These are phyloP conservation scores for Oenanthe javanica DNA, from an alignment of 140 eudicot genomes.

Conservation along the genomic window DNA sequence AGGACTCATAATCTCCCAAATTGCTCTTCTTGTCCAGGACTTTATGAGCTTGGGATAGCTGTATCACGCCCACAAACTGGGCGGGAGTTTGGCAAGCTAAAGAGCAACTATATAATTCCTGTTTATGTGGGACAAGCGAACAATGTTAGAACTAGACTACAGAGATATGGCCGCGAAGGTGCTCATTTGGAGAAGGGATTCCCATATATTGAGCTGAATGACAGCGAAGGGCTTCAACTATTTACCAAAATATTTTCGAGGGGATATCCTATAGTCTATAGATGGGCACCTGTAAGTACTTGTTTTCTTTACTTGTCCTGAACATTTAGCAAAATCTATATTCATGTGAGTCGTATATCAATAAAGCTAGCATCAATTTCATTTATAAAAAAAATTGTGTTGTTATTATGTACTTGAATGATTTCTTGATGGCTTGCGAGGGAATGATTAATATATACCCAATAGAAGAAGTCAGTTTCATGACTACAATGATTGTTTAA, in stretches of 20 bases:
- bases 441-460: not conserved
- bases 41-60: conserved; percentile 76
- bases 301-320: conserved; percentile 14
- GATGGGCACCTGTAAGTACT: conserved; percentile 91
- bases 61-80: conserved; percentile 25
- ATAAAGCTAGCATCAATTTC: not conserved
- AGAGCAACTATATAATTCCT: conserved; percentile 36
- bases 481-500: not conserved
- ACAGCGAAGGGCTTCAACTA: conserved; percentile 33
- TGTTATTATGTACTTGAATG: not conserved
- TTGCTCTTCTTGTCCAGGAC: conserved; percentile 62
- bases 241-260: conserved; percentile 50
- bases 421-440: not conserved
- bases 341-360: not conserved
- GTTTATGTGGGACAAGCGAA: conserved; percentile 90
- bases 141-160: conserved; percentile 68
- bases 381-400: not conserved
- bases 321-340: conserved; percentile 17
- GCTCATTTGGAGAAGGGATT: conserved; percentile 65
- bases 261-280: conserved; percentile 59
- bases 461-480: not conserved
- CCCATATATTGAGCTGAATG: conserved; percentile 28
- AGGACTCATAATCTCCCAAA: conserved; percentile 69
- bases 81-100: conserved; percentile 28
- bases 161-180: conserved; percentile 77